Base-by-base conservation (phyloP, 768 basidiomycete species). In the Cyclocybe aegerita region DNA sequence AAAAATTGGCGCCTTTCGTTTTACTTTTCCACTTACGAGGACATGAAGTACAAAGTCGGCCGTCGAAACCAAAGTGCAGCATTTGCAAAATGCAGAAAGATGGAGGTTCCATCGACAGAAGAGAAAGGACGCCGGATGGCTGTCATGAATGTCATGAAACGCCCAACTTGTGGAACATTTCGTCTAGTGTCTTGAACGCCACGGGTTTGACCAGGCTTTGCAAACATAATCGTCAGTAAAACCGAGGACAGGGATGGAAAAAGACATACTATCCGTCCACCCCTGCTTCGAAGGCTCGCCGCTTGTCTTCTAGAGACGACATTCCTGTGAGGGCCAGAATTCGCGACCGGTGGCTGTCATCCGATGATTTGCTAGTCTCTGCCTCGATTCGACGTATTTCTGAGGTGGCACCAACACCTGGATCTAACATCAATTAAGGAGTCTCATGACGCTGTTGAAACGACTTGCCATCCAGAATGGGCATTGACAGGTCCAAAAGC, bases 311-410 rank as follows among this genome's bases (percentile, higher is more conserved):
- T 4, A 90, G 68, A 7, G 94, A 92, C 12, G 95, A 95, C 84
- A 93, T 88, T 15, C 95, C 95, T 1, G 94, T 97, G 50, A 98
- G 71, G 3, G 94, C 95, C 40, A 97, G 73, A 45, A 97, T 94
- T 50, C 83, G 77, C 14, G 80, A 69, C 9, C 63, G 58, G 16
- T 62, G 33, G 59, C 59, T 33, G 56, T 57, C 52, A 39, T 57
- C 17, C 47, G 69, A 39, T 72, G 72, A 35, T n/a, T 54, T 49
- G 60, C 60, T 31, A 67, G 71, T 59, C 32, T 57, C 63, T 7
- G 65, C 60, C 65, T 96, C 93, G 34, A 93, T 78, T 48, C 78
- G 73, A 16, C 93, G 87, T 52, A 98, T 95, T 62, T 88, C 83
- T 7, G 76, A 72, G 0, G 93, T 93, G 6, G 95, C 94, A 12